Percentiles rank a stretch among this genome's conserved stretches.
Conservation (phyloP, 2,329 filamentous ascomycete species). For the Cladosporium phlei region DNA sequence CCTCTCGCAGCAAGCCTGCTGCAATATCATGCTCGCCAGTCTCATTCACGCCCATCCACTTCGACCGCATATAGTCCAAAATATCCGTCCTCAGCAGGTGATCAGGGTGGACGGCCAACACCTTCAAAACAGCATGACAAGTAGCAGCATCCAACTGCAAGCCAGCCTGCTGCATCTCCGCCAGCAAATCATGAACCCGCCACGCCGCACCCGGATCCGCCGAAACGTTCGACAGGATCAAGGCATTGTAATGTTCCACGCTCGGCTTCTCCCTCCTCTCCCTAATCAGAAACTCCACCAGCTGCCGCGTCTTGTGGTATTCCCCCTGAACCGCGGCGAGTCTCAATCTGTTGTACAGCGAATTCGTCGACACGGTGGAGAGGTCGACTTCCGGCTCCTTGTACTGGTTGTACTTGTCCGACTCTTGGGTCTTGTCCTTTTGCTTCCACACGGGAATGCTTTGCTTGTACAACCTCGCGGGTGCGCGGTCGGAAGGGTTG, state of each 20-base stretch:
- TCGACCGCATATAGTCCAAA: slow-evolving; percentile 66
- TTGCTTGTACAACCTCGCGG: not conserved
- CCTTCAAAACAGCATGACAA: slow-evolving; percentile 68
- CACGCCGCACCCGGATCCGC: slow-evolving; percentile 60
- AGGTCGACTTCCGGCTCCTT: slow-evolving; percentile 2
- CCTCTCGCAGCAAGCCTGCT: slow-evolving; percentile 71
- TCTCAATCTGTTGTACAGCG: slow-evolving; percentile 49
- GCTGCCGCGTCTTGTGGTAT: slow-evolving; percentile 36
- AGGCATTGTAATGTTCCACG: slow-evolving; percentile 63
- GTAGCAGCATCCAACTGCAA: slow-evolving; percentile 61
- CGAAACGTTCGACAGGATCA: slow-evolving; percentile 68
- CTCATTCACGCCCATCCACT: slow-evolving; percentile 63
- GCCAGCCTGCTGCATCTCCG: slow-evolving; percentile 62
- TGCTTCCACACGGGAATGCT: not conserved
- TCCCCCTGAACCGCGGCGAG: slow-evolving; percentile 36
- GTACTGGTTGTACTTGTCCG: no score
- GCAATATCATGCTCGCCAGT: slow-evolving; percentile 63
- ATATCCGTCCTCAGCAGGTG: slow-evolving; percentile 69
- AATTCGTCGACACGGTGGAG: slow-evolving; percentile 16
- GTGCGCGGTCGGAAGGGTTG: not conserved
- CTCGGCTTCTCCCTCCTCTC: slow-evolving; percentile 53
- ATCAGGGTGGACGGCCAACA: slow-evolving; percentile 79
- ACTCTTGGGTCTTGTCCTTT: not conserved
- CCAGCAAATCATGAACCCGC: slow-evolving; percentile 59
- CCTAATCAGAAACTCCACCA: slow-evolving; percentile 57